Evolutionary conservation across 257 asterid genomes (phyloP).

Genomic region (Penstemon davidsonii): DNA sequence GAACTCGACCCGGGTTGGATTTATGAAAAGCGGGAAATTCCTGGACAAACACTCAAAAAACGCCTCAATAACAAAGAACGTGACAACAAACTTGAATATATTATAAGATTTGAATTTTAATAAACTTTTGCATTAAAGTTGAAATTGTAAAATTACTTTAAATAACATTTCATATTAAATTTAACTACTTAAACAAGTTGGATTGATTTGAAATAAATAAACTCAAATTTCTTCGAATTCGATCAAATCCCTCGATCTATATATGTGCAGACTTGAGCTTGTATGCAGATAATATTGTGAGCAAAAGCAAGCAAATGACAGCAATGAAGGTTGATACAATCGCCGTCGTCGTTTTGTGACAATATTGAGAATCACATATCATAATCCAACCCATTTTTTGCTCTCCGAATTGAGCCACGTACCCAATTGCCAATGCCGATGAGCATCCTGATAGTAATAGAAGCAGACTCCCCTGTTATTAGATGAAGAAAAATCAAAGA

Average conservation of each 20-base stretch:
- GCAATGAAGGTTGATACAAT: slow-evolving; percentile 36
- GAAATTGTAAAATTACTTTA: too few relatives aligned
- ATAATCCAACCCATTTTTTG: slow-evolving; percentile 32
- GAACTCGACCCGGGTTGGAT: too few relatives aligned
- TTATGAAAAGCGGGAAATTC: too few relatives aligned
- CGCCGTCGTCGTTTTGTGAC: slow-evolving; percentile 28
- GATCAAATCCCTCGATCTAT: too few relatives aligned
- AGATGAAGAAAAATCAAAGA: too few relatives aligned
- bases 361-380: slow-evolving; percentile 41
- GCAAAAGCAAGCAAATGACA: slow-evolving; percentile 33
- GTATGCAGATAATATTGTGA: slow-evolving; percentile 38
- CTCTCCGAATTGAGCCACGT: slow-evolving; percentile 42
- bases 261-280: slow-evolving; percentile 30
- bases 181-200: too few relatives aligned
- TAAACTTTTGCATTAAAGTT: too few relatives aligned
- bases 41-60: neutral
- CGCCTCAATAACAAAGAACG: slow-evolving; percentile 47
- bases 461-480: slow-evolving; percentile 34
- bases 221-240: neutral
- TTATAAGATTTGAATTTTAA: too few relatives aligned
- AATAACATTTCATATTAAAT: too few relatives aligned
- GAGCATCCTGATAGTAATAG: slow-evolving; percentile 43
- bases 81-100: neutral
- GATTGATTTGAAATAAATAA: too few relatives aligned
- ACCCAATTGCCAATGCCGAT: slow-evolving; percentile 41